Conservation (phyloP, 2,329 filamentous ascomycete genomes). For the Periconia digitata region DNA sequence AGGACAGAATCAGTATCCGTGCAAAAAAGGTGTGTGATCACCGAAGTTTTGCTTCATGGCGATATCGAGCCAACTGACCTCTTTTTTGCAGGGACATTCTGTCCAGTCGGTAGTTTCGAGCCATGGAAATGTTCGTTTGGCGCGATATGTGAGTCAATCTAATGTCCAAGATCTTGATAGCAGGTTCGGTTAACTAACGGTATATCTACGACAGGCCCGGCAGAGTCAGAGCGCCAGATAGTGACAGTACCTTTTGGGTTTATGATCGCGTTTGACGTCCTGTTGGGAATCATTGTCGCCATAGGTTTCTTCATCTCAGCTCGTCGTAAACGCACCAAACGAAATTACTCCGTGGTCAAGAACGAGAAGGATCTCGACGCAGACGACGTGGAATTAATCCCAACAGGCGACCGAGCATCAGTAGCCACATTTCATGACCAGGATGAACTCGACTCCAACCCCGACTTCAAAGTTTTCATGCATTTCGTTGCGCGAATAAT, state of each 20-base stretch:
- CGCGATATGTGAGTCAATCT: conserved; percentile 8
- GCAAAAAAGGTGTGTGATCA: conserved; percentile 8
- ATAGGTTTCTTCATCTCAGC: conserved; percentile 9
- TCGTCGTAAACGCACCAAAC: conserved; percentile 5
- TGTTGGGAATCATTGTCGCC: conserved; percentile 8
- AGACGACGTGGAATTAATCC: conserved; percentile 8
- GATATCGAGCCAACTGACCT: not conserved
- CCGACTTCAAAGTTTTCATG: conserved; percentile 13
- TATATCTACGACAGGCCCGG: not conserved
- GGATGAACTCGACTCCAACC: conserved; percentile 12
- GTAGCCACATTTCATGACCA: not conserved
- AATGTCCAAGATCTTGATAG: not conserved
- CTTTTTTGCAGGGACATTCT: conserved; percentile 5
- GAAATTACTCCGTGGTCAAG: conserved; percentile 1
- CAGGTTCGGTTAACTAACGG: not conserved
- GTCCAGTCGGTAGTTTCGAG: conserved; percentile 8
- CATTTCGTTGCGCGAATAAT: conserved; percentile 6
- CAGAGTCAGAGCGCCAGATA: conserved; percentile 9
- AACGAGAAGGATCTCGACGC: conserved; percentile 6
- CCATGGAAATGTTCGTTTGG: conserved; percentile 5
- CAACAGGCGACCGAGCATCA: conserved; percentile 1
- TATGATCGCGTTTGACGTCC: conserved; percentile 11
- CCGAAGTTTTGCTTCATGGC: not conserved
- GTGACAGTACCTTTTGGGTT: conserved; percentile 11
- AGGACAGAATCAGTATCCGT: conserved; percentile 6